Evolutionary conservation across 73 alveolate genomes (phyloP), one percentile per base, ranked within the genome.

Genomic region (Symbiodinium pilosum): DNA sequence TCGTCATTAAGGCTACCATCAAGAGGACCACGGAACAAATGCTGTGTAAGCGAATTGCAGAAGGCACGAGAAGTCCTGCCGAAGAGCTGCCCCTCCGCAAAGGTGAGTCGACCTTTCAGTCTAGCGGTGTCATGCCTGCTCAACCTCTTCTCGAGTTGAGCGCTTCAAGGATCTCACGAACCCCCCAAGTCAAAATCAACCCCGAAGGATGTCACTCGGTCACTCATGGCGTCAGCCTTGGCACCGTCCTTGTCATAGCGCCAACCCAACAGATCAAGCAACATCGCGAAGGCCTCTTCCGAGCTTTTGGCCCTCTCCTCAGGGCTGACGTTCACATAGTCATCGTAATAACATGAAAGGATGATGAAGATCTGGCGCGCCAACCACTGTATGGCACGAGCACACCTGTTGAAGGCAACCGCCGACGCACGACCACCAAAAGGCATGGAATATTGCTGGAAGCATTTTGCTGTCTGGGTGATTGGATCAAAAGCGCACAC

Each of bases 71-170:
- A 43, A 43, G 56, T 54, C 30, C 94, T 28, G 7, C 84, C 94
- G 59, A 86, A 86, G 28, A 86, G 43, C 6, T 86, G 94, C 0
- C 94, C 94, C 28, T 86, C 94, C 36, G 94, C 94, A 36, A 86
- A 54, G 32, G 84, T 81, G 28, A 86, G 84, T 1, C 84, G 5
- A 2, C 94, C 94, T 18, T 24, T 51, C 41, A 86, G 41, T 9
- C 56, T 47, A 1, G 94, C 7, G 11, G 84, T 81, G 0, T 32
- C 41, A 0, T 12, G 1, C 0, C 52, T 0, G 56, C 32, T 36
- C 56, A 86, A 26, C 5, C 64, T 6, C 4, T n/a, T n/a, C 84
- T 84, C 5, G 20, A 3, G 32, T 7, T 0, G 24, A 86, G 59
- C 41, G 32, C 43, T 26, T 52, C 84, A 0, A 11, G n/a, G 28